phyloP scores from a whole-genome alignment of 805 yeast species.

The Candida tammaniensis region DNA sequence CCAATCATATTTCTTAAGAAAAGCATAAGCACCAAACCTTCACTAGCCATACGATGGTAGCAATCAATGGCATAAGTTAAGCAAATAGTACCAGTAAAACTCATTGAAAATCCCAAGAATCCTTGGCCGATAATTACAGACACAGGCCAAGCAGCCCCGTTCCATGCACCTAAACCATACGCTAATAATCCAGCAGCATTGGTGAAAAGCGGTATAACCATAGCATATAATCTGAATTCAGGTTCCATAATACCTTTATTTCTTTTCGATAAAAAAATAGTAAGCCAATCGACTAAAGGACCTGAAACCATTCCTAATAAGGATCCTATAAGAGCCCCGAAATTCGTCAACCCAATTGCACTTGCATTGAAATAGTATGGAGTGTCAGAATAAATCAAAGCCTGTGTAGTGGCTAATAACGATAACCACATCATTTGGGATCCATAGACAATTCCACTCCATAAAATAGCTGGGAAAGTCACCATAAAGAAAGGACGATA shows the following conservation, averaged over 20 bases:
- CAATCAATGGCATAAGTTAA: slow-evolving; percentile 46
- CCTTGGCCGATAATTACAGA: slow-evolving; percentile 47
- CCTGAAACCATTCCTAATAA: slow-evolving; percentile 46
- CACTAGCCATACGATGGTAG: slow-evolving; percentile 44
- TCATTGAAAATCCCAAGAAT: slow-evolving; percentile 45
- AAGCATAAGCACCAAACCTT: slow-evolving; percentile 41
- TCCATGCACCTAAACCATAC: slow-evolving; percentile 41
- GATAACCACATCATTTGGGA: slow-evolving; percentile 52
- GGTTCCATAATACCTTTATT: slow-evolving; percentile 48
- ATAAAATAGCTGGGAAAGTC: slow-evolving; percentile 42
- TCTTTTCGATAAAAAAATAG: slow-evolving; percentile 33
- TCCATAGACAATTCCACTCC: slow-evolving; percentile 48
- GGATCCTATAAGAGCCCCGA: slow-evolving; percentile 43
- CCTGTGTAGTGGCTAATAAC: slow-evolving; percentile 41
- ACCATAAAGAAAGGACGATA: slow-evolving; percentile 33
- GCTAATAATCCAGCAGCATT: slow-evolving; percentile 45
- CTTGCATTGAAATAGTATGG: slow-evolving; percentile 40
- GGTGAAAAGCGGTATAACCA: slow-evolving; percentile 36
- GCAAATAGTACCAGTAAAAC: slow-evolving; percentile 42
- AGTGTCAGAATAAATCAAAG: slow-evolving; percentile 31
- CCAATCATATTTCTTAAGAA: slow-evolving; percentile 43
- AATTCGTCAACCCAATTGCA: slow-evolving; percentile 40
- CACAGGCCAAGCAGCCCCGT: slow-evolving; percentile 39
- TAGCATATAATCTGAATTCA: slow-evolving; percentile 44
- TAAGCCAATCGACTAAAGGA: slow-evolving; percentile 43